Evolutionary conservation across 345 rosid species (phyloP).

Genomic region (Salix suchowensis): DNA sequence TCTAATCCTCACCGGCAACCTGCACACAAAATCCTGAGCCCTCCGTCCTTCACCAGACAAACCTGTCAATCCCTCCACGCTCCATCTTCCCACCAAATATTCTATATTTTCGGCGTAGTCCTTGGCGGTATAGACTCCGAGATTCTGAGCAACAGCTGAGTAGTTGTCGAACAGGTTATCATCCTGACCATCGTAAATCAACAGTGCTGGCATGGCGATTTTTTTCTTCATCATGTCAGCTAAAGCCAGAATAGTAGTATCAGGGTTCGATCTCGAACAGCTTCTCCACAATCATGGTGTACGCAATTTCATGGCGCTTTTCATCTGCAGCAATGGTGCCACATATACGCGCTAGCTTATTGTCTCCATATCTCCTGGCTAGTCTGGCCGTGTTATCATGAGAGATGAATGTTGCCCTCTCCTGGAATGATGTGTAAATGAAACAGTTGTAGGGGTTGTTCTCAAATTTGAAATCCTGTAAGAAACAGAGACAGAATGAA

Average conservation of each 20-base stretch:
- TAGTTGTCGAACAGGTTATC: slow-evolving; percentile 27
- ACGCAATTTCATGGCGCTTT: slow-evolving; percentile 36
- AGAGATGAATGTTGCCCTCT: slow-evolving; percentile 41
- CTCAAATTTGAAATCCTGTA: slow-evolving; percentile 22
- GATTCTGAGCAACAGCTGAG: slow-evolving; percentile 22
- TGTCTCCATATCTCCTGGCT: slow-evolving; percentile 34
- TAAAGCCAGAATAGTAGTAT: slow-evolving; percentile 20
- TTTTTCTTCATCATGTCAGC: slow-evolving; percentile 41
- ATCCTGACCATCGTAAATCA: slow-evolving; percentile 36
- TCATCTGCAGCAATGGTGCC: slow-evolving; percentile 35
- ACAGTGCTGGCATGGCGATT: slow-evolving; percentile 30
- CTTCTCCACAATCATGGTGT: slow-evolving; percentile 29
- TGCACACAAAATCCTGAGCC: slow-evolving; percentile 34
- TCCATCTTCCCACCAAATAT: slow-evolving; percentile 30
- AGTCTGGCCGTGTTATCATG: slow-evolving; percentile 36
- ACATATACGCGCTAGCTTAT: slow-evolving; percentile 33
- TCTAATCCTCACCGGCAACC: slow-evolving; percentile 22
- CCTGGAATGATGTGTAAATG: slow-evolving; percentile 43
- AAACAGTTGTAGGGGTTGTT: slow-evolving; percentile 30
- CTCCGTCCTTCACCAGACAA: slow-evolving; percentile 22
- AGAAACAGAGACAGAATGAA: not conserved
- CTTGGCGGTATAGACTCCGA: slow-evolving; percentile 29
- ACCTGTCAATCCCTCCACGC: slow-evolving; percentile 21
- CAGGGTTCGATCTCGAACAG: slow-evolving; percentile 40
- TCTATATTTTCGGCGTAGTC: slow-evolving; percentile 34